A percentile compares a stretch with the other conserved stretches of the same genome.
Conservation (phyloP, 805 yeast species). For the Teunomyces stri region DNA sequence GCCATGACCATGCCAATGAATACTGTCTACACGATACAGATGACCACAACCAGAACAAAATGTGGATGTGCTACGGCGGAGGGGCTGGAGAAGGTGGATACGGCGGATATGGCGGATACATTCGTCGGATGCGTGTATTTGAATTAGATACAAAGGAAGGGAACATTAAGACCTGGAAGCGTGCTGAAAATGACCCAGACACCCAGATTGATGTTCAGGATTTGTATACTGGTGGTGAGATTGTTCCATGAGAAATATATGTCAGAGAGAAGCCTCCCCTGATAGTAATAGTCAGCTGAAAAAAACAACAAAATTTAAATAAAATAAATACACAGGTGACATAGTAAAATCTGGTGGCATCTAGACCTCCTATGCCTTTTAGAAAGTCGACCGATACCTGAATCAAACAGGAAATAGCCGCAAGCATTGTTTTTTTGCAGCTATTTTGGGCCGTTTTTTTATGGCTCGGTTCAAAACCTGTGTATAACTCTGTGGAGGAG, state of each 20-base stretch:
- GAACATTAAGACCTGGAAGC: slow-evolving; percentile 66
- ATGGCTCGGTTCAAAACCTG: background rate
- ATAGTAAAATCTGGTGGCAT: too few species aligned
- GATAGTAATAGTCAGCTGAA: too few species aligned
- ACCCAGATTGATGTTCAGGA: slow-evolving; percentile 48
- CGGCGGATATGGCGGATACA: slow-evolving; percentile 86
- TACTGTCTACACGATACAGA: slow-evolving; percentile 65
- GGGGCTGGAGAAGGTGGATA: slow-evolving; percentile 94
- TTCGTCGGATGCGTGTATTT: slow-evolving; percentile 74
- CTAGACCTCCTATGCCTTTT: too few species aligned
- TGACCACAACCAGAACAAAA: slow-evolving; percentile 32
- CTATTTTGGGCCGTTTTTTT: too few species aligned
- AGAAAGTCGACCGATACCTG: too few species aligned
- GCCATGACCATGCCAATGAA: slow-evolving; percentile 96
- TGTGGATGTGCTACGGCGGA: slow-evolving; percentile 95
- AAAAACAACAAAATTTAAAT: too few species aligned
- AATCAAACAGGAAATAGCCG: too few species aligned
- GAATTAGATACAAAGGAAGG: slow-evolving; percentile 55
- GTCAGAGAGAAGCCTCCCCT: too few species aligned
- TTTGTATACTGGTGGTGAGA: slow-evolving; percentile 46
- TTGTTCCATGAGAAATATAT: slow-evolving; percentile 17
- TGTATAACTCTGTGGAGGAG: background rate
- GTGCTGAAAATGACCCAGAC: slow-evolving; percentile 57
- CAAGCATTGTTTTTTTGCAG: too few species aligned
- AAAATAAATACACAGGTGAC: too few species aligned